Evolutionary conservation across 2,329 filamentous ascomycete species (phyloP).

Genomic region (Grosmannia serpens): DNA sequence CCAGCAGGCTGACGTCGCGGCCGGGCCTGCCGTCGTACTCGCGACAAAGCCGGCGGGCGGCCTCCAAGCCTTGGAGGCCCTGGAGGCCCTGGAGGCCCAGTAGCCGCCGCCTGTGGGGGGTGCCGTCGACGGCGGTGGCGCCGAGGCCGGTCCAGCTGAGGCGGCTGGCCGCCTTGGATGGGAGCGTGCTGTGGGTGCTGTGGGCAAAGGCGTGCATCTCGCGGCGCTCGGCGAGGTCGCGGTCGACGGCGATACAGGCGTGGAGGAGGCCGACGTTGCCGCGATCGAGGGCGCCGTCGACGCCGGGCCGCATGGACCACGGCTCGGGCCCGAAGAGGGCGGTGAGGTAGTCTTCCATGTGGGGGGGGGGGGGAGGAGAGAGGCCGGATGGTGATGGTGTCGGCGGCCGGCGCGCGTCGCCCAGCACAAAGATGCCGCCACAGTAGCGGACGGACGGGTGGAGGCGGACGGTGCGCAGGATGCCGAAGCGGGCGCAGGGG

Average conservation of each 20-base stretch:
- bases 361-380: not conserved
- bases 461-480: constrained; percentile 23
- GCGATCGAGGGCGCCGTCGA: not conserved
- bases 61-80: constrained; percentile 23
- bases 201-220: constrained; percentile 26
- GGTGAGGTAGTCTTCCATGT: constrained; percentile 24
- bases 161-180: constrained; percentile 8
- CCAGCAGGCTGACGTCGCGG: constrained; percentile 22
- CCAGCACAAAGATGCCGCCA: constrained; percentile 27
- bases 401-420: not conserved
- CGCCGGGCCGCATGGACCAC: constrained; percentile 11
- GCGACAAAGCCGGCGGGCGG: constrained; percentile 21
- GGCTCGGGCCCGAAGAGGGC: constrained; percentile 22
- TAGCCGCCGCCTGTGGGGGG: not conserved
- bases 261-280: constrained; percentile 18
- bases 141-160: constrained; percentile 30
- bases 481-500: constrained; percentile 26
- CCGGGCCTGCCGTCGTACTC: constrained; percentile 21
- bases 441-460: constrained; percentile 26
- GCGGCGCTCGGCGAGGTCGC: constrained; percentile 28
- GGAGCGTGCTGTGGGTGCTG: too few species aligned
- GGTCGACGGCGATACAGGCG: constrained; percentile 24
- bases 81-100: constrained; percentile 5
- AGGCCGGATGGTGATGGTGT: not conserved
- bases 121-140: constrained; percentile 15